phyloP scores from a whole-genome alignment of 2,329 filamentous ascomycete species.

The Fusarium buxicola region DNA sequence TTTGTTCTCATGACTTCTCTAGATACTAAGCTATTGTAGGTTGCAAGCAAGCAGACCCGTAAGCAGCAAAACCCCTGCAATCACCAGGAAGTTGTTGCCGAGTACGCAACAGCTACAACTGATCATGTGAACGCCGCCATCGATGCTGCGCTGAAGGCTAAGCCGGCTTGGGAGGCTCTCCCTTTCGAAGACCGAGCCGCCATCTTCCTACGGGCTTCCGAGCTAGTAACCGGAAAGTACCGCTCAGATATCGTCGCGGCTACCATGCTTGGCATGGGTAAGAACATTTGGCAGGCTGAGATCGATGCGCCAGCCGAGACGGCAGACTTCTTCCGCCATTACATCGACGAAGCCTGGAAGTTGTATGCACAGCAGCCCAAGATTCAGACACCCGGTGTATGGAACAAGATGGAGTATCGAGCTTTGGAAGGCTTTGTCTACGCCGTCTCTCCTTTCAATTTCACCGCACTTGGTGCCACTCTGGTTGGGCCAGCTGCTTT shows the following conservation, averaged over 20 bases:
- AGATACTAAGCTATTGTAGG: neutral
- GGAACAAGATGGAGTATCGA: conserved; percentile 49
- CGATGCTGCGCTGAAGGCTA: conserved; percentile 31
- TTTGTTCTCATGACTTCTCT: accelerated
- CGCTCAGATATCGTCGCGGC: conserved; percentile 34
- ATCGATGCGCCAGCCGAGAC: conserved; percentile 36
- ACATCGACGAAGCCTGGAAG: conserved; percentile 35
- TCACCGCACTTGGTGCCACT: conserved; percentile 55
- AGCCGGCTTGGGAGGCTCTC: conserved; percentile 32
- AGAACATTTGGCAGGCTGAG: conserved; percentile 39
- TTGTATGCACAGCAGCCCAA: conserved; percentile 27
- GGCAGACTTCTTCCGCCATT: conserved; percentile 52
- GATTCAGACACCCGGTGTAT: conserved; percentile 16
- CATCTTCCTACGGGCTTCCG: conserved; percentile 34
- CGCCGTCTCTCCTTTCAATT: conserved; percentile 57
- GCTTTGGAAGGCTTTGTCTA: conserved; percentile 58
- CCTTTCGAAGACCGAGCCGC: conserved; percentile 33
- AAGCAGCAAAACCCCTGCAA: conserved; percentile 37
- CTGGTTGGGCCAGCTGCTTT: conserved; percentile 51
- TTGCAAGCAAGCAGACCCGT: conserved; percentile 14
- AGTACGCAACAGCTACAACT: conserved; percentile 32
- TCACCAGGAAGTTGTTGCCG: conserved; percentile 28
- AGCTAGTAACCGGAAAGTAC: conserved; percentile 36
- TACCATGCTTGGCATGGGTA: conserved; percentile 39
- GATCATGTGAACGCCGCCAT: conserved; percentile 37